These are phyloP conservation scores for Clitoria ternatea DNA, from an alignment of 306 rosid genomes.

Conservation along the genomic window DNA sequence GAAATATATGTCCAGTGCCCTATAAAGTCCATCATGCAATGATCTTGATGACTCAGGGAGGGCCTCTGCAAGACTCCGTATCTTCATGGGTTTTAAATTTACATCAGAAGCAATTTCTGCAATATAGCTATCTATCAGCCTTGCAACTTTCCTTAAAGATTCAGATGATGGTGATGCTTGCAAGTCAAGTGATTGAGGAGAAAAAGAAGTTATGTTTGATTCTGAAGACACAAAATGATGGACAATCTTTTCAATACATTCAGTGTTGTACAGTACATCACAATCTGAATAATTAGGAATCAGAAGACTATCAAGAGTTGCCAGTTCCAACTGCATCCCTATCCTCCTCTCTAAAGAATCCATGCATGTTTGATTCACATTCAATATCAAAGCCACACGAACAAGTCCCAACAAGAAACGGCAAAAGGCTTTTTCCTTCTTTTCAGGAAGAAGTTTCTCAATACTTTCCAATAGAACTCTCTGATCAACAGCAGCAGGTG, in stretches of 20 bases:
- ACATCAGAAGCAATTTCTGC: constrained; percentile 55
- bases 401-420: constrained; percentile 86
- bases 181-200: constrained; percentile 57
- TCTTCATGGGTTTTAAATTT: constrained; percentile 37
- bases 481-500: constrained; percentile 75
- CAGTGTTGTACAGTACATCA: constrained; percentile 71
- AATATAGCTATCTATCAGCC: constrained; percentile 40
- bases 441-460: constrained; percentile 81
- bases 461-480: constrained; percentile 66
- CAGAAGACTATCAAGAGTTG: constrained; percentile 78
- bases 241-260: constrained; percentile 65
- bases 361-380: constrained; percentile 52
- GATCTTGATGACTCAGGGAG: constrained; percentile 73
- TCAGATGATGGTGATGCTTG: constrained; percentile 60
- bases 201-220: constrained; percentile 48
- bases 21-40: constrained; percentile 83
- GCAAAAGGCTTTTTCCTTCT: constrained; percentile 78
- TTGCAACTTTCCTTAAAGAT: constrained; percentile 60
- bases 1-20: constrained; percentile 84
- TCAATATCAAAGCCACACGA: constrained; percentile 80
- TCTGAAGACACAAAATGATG: constrained; percentile 56
- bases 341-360: constrained; percentile 77
- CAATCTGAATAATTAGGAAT: constrained; percentile 84
- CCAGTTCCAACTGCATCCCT: constrained; percentile 88
- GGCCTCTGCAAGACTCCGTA: constrained; percentile 52